Evolutionary conservation across 2,329 filamentous ascomycete genomes (phyloP).

Genomic region (Curvularia sp.): DNA sequence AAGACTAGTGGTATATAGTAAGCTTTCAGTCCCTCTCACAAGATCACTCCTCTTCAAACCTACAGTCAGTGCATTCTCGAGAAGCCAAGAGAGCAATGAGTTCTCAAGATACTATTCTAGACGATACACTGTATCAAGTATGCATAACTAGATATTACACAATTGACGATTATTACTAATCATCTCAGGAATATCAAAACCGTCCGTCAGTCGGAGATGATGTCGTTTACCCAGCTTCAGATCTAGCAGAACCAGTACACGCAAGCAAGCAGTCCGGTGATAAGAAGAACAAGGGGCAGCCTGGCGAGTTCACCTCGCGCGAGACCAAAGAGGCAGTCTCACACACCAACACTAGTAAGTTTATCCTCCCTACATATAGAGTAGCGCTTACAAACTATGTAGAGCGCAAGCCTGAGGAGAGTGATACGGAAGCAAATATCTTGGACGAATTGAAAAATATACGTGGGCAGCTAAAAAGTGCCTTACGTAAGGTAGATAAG

Average conservation of each 20-base stretch:
- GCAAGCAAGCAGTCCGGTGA: neutral
- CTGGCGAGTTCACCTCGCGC: neutral
- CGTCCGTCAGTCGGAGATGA: neutral
- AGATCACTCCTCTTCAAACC: neutral
- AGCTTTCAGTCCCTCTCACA: constrained; percentile 2
- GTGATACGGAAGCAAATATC: neutral
- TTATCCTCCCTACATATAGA: neutral
- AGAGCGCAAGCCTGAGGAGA: neutral
- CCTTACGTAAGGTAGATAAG: neutral
- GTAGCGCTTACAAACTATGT: constrained; percentile 1
- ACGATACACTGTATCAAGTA: constrained; percentile 5
- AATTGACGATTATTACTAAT: neutral
- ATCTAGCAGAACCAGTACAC: neutral
- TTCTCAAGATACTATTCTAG: constrained; percentile 7
- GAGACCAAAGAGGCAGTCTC: constrained; percentile 3
- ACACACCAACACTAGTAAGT: neutral
- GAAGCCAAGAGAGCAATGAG: constrained; percentile 1
- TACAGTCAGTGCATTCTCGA: neutral
- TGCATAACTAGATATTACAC: neutral
- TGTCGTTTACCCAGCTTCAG: neutral
- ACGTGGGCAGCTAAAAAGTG: neutral
- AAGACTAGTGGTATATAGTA: constrained; percentile 11
- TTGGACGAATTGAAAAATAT: neutral
- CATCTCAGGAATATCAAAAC: constrained; percentile 1
- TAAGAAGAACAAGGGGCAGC: neutral